A percentile compares a stretch with the other conserved stretches of the same genome.
These are phyloP conservation scores for Xylariaceae sp. DNA, from an alignment of 2,329 filamentous ascomycete genomes.

Conservation along the genomic window DNA sequence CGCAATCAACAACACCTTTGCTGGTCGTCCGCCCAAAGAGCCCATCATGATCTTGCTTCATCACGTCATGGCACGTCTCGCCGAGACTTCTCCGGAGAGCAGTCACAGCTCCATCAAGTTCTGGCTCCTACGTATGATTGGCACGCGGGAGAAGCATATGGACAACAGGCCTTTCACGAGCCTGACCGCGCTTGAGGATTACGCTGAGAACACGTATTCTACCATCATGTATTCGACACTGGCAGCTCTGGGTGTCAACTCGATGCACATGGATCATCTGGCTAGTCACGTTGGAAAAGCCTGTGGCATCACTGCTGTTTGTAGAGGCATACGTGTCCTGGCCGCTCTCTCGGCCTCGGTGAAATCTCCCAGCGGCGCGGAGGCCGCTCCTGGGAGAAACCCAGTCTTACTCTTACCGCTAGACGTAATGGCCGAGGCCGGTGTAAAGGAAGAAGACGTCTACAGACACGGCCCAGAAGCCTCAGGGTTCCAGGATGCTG, in stretches of 20 bases:
- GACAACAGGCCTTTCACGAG: constrained; percentile 75
- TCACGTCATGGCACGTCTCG: constrained; percentile 61
- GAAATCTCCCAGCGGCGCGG: constrained; percentile 36
- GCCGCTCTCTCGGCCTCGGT: constrained; percentile 63
- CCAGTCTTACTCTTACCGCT: constrained; percentile 71
- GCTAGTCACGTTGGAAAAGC: constrained; percentile 95
- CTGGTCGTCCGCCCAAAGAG: constrained; percentile 76
- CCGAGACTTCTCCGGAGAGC: constrained; percentile 34
- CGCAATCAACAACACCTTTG: constrained; percentile 70
- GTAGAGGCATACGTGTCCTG: constrained; percentile 85
- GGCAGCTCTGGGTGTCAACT: constrained; percentile 71
- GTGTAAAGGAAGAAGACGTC: constrained; percentile 82
- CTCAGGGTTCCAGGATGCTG: constrained; percentile 75
- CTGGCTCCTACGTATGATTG: constrained; percentile 73
- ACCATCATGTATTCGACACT: constrained; percentile 86
- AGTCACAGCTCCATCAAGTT: constrained; percentile 55
- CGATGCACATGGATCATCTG: constrained; percentile 82
- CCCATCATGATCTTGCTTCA: constrained; percentile 83
- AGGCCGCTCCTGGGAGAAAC: constrained; percentile 34
- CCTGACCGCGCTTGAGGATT: constrained; percentile 71
- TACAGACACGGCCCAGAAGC: constrained; percentile 76
- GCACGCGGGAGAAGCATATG: constrained; percentile 75
- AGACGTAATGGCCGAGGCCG: constrained; percentile 79
- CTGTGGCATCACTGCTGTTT: constrained; percentile 75
- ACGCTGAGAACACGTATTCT: constrained; percentile 92